Evolutionary conservation across 2,329 filamentous ascomycete genomes (phyloP).

Genomic region (Curvularia eragrostidis): DNA sequence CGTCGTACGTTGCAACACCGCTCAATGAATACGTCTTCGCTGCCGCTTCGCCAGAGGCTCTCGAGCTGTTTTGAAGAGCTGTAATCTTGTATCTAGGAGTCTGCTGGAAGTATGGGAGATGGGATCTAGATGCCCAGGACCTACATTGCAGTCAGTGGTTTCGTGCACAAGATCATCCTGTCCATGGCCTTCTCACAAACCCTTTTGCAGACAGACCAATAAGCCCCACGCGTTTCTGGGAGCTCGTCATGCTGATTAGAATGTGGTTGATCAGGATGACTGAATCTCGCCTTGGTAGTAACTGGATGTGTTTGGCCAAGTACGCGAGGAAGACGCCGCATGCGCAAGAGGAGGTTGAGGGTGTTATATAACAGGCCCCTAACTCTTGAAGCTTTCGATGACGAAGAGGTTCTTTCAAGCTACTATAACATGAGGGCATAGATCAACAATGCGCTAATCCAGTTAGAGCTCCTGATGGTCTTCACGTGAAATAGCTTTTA

Average conservation of each 20-base stretch:
- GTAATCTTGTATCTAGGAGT: slow-evolving; percentile 55
- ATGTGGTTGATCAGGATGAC: not conserved
- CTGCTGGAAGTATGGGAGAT: slow-evolving; percentile 48
- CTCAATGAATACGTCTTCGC: slow-evolving; percentile 48
- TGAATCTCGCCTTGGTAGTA: not conserved
- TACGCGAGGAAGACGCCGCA: not conserved
- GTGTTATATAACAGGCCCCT: too few relatives aligned
- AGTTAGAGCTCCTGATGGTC: too few relatives aligned
- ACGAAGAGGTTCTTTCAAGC: too few relatives aligned
- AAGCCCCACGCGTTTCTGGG: slow-evolving; percentile 37
- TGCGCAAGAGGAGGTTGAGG: too few relatives aligned
- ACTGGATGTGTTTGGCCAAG: not conserved
- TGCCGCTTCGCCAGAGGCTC: slow-evolving; percentile 52
- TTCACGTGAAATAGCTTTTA: too few relatives aligned
- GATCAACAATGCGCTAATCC: too few relatives aligned
- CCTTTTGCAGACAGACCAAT: slow-evolving; percentile 45
- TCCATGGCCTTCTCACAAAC: slow-evolving; percentile 7
- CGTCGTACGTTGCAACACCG: slow-evolving; percentile 53
- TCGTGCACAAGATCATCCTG: not conserved
- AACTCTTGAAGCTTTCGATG: too few relatives aligned
- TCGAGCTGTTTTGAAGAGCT: slow-evolving; percentile 59
- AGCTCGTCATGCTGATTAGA: not conserved
- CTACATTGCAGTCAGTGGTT: slow-evolving; percentile 18
- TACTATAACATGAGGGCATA: too few relatives aligned
- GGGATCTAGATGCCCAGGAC: slow-evolving; percentile 49